Conservation (phyloP, 768 basidiomycete genomes). For the Piloderma croceum region DNA sequence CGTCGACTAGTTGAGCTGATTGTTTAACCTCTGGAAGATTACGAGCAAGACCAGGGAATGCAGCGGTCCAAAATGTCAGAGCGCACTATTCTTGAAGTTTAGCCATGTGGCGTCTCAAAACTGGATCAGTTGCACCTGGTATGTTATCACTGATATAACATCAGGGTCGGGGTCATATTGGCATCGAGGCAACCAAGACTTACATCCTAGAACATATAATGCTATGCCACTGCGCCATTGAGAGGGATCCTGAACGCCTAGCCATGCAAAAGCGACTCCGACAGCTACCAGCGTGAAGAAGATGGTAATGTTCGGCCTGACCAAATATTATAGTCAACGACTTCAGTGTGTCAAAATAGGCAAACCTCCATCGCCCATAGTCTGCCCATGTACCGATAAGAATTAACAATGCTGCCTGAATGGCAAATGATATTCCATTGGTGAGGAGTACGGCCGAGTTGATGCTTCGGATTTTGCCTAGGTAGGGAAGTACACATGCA, state of each 20-base stretch:
- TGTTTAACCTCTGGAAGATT: conserved; percentile 64
- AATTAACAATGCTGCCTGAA: conserved; percentile 64
- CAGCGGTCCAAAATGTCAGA: conserved; percentile 79
- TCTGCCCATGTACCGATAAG: conserved; percentile 75
- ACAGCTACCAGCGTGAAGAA: conserved; percentile 64
- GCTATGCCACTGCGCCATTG: conserved; percentile 58
- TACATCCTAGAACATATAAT: conserved; percentile 61
- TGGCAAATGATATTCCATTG: conserved; percentile 74
- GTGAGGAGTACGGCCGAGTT: conserved; percentile 76
- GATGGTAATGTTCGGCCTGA: conserved; percentile 70
- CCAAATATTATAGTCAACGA: conserved; percentile 4
- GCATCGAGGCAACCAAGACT: conserved; percentile 20
- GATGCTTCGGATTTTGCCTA: conserved; percentile 57
- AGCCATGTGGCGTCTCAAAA: background rate
- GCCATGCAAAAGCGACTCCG: conserved; percentile 71
- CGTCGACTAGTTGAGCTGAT: conserved; percentile 36
- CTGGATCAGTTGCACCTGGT: conserved; percentile 46
- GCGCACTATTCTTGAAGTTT: conserved; percentile 41
- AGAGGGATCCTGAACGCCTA: conserved; percentile 61
- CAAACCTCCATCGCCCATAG: conserved; percentile 72
- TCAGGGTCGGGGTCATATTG: conserved; percentile 7
- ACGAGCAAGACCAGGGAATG: conserved; percentile 69
- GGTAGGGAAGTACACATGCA: conserved; percentile 61
- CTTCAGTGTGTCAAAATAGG: background rate
- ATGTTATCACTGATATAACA: conserved; percentile 52